These are phyloP conservation scores for Sporisorium iseilematis-ciliati DNA, from an alignment of 1,284 basidiomycete genomes.

Conservation along the genomic window DNA sequence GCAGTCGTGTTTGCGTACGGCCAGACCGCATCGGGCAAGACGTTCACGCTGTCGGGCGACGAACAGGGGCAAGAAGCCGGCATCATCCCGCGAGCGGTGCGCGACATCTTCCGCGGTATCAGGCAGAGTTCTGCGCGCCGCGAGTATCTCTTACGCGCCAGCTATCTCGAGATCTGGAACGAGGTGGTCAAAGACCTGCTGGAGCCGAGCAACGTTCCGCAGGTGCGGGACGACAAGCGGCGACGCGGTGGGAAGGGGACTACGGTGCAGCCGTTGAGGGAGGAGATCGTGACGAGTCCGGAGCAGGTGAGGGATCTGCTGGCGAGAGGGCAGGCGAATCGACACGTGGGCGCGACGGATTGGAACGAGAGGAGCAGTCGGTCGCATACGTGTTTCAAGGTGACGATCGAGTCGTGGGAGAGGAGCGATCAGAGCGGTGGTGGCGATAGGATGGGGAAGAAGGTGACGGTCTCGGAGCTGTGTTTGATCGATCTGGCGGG, in stretches of 20 bases:
- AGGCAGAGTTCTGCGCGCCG: slow-evolving; percentile 71
- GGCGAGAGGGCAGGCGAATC: slow-evolving; percentile 84
- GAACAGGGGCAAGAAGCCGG: slow-evolving; percentile 71
- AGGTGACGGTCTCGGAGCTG: slow-evolving; percentile 71
- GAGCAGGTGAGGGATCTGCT: slow-evolving; percentile 87
- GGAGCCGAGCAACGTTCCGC: slow-evolving; percentile 76
- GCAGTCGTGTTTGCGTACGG: slow-evolving; percentile 67
- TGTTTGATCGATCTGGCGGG: slow-evolving; percentile 96
- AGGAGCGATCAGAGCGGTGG: slow-evolving; percentile 25
- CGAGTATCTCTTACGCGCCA: slow-evolving; percentile 92
- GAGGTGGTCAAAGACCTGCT: slow-evolving; percentile 89
- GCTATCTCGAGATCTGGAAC: slow-evolving; percentile 90
- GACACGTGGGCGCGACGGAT: slow-evolving; percentile 92
- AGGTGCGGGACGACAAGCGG: slow-evolving; percentile 58
- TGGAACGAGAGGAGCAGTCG: slow-evolving; percentile 96
- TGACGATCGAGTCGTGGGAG: slow-evolving; percentile 70
- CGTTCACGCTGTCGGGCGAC: slow-evolving; percentile 58
- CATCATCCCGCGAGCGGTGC: slow-evolving; percentile 61
- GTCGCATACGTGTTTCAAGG: slow-evolving; percentile 81
- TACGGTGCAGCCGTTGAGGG: slow-evolving; percentile 79
- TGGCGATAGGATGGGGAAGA: slow-evolving; percentile 36
- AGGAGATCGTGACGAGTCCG: slow-evolving; percentile 90
- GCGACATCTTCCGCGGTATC: slow-evolving; percentile 70
- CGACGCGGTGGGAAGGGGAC: slow-evolving; percentile 62
- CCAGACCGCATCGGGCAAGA: slow-evolving; percentile 70